These are phyloP conservation scores for Microcyclosporella mali DNA, from an alignment of 2,329 filamentous ascomycete species.

Conservation along the genomic window DNA sequence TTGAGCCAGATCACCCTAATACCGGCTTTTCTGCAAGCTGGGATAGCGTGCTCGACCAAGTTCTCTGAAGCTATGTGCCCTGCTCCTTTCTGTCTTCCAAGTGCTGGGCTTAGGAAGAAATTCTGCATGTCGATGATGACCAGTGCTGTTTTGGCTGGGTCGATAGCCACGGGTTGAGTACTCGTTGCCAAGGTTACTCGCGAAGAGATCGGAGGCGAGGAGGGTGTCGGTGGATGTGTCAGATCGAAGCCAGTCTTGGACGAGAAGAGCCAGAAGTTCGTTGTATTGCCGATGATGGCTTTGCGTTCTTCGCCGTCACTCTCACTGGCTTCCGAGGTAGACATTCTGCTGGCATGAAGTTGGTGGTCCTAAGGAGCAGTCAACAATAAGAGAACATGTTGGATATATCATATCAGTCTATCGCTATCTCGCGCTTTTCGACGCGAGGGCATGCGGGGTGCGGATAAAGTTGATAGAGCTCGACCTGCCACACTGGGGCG, in stretches of 20 bases:
- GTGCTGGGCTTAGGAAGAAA: slow-evolving; percentile 30
- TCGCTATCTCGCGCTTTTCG: too few species aligned
- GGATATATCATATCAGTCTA: too few species aligned
- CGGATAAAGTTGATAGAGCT: too few species aligned
- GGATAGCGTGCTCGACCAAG: slow-evolving; percentile 41
- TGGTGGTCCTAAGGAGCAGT: too few species aligned
- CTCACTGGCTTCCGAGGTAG: too few species aligned
- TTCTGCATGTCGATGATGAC: slow-evolving; percentile 33
- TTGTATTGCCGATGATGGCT: slow-evolving; percentile 36
- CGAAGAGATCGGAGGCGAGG: slow-evolving; percentile 19
- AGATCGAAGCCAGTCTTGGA: slow-evolving; percentile 41
- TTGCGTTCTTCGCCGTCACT: slow-evolving; percentile 8
- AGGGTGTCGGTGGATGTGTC: slow-evolving; percentile 35
- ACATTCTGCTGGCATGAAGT: too few species aligned
- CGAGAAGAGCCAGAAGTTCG: slow-evolving; percentile 44
- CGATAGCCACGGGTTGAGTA: slow-evolving; percentile 27
- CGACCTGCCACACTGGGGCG: too few species aligned
- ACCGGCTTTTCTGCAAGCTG: slow-evolving; percentile 45
- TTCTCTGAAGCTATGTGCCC: slow-evolving; percentile 38
- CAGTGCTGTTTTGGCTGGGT: slow-evolving; percentile 31
- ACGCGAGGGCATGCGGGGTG: too few species aligned
- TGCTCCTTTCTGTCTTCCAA: slow-evolving; percentile 31
- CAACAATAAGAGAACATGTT: too few species aligned
- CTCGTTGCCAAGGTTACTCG: slow-evolving; percentile 24
- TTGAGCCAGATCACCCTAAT: slow-evolving; percentile 51